Evolutionary conservation across 148 eudicot species (phyloP), one percentile per base, ranked within the genome.

Genomic region (Limonium bicolor): DNA sequence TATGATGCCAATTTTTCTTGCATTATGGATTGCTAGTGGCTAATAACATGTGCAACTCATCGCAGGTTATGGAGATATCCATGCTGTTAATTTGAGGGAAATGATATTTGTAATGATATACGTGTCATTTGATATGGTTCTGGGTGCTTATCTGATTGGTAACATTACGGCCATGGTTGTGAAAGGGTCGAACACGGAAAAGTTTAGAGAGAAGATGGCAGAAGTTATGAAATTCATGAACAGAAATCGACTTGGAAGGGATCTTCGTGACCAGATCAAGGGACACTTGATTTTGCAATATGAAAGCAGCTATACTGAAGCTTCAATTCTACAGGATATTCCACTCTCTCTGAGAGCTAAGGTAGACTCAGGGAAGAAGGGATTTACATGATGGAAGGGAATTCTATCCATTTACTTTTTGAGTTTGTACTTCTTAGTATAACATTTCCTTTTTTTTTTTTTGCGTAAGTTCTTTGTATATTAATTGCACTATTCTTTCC

Each of bases 11-110:
- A 43, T 40, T 11, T 19, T 21, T 10, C 4, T 29, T 29, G 10
- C 7, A 29, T n/a, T 29, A 29, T 8, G 15, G 15, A 2, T 21
- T 14, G 11, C 14, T 20, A 21, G 8, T 3, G 30, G 14, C 38
- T 39, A 13, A 39, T 19, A 20, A 1, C 18, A 16, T 38, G 11
- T 46, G 9, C 9, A 4, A 56, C 21, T 18, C 46, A 13, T 46
- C 55, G 27, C 72, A 80, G 88, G 88, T 58, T 76, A 80, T 47
- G 88, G 88, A 6, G 88, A 80, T 50, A 70, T 80, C 44, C 88
- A 80, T 66, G 88, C 88, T 24, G 83, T 80, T 6, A 80, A 80
- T 62, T 0, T 67, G 65, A 69, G 79, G 67, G 83, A 80, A 67
- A 76, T 76, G 88, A 80, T 80, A 55, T 80, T 80, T 15, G 34